These are phyloP conservation scores for Apiotrichum laibachii DNA, from an alignment of 1,284 basidiomycete genomes.

Conservation along the genomic window DNA sequence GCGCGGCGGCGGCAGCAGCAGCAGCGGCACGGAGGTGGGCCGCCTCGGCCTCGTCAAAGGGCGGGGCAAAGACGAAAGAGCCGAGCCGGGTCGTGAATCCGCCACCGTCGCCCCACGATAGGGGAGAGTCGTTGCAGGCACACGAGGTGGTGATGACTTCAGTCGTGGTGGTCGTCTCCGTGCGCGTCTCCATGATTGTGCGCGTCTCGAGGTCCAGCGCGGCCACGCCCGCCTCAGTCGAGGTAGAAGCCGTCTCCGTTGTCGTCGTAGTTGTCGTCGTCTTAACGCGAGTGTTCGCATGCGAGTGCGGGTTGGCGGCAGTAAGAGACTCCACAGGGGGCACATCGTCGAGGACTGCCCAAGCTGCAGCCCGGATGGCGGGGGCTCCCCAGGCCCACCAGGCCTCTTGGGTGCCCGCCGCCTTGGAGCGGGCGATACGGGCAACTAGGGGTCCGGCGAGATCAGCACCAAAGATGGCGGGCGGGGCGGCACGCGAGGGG, in stretches of 20 bases:
- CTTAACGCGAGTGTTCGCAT: background rate
- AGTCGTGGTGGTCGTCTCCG: background rate
- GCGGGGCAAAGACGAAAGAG: conserved; percentile 1
- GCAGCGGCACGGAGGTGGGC: background rate
- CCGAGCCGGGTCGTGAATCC: conserved; percentile 1
- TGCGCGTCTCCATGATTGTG: background rate
- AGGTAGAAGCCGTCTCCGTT: background rate
- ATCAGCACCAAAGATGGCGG: conserved; percentile 4
- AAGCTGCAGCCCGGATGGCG: conserved; percentile 2
- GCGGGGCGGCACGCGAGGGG: background rate
- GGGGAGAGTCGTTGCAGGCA: background rate
- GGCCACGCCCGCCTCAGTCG: background rate
- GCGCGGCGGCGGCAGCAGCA: background rate
- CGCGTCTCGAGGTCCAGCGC: background rate
- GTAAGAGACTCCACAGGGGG: background rate
- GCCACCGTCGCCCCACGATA: background rate
- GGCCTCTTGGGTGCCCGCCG: conserved; percentile 1
- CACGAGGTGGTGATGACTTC: background rate
- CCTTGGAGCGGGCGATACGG: background rate
- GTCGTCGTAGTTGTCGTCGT: background rate
- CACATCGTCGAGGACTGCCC: conserved; percentile 1
- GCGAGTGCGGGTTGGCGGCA: background rate
- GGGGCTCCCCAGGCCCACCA: conserved; percentile 7
- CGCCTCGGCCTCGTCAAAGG: background rate
- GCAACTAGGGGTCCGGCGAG: conserved; percentile 1